Evolutionary conservation across 768 basidiomycete genomes (phyloP), one percentile per base, ranked within the genome.

Genomic region (Boletus insuetus): DNA sequence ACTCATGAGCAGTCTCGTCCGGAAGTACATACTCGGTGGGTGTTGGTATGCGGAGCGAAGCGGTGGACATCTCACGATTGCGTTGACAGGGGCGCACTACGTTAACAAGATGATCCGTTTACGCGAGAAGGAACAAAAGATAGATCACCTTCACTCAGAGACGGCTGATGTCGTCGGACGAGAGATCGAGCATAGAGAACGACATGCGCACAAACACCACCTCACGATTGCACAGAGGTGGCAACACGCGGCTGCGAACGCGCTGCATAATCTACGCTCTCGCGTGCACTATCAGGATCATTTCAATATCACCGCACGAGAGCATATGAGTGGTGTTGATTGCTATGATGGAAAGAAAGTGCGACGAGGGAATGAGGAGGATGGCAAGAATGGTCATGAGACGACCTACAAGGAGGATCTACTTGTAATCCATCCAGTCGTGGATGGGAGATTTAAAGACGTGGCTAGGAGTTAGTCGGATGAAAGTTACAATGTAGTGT

Each of bases 251-350:
- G 73, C 77, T 16, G 64, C 63, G 22, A 63, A 73, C 35, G 77
- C 73, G 19, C 64, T 80, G 42, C 75, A 74, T 24, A 79, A 70
- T 67, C 74, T 75, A 53, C 77, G 75, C 70, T 82, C 80, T 38
- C 73, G 73, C 41, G 67, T 68, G 24, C 84, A 87, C 63, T 85
- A 87, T 66, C 74, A 72, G 59, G 76, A 83, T 50, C 76, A 84
- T 47, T 74, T 91, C 59, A 78, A 79, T 51, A 77, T 91, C 24
- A 77, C 82, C 12, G 73, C 75, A 35, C 76, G 79, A 39, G 89
- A 93, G 68, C 85, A 93, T 64, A 91, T 94, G 91, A 84, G 81
- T 58, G 65, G 64, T 8, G 84, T 94, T 0, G 92, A 96, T 67
- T 79, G 79, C 43, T 89, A 83, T 66, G 85, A 91, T 61, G 89